phyloP scores from a whole-genome alignment of 2,329 filamentous ascomycete genomes.

The Fusarium newnesense region DNA sequence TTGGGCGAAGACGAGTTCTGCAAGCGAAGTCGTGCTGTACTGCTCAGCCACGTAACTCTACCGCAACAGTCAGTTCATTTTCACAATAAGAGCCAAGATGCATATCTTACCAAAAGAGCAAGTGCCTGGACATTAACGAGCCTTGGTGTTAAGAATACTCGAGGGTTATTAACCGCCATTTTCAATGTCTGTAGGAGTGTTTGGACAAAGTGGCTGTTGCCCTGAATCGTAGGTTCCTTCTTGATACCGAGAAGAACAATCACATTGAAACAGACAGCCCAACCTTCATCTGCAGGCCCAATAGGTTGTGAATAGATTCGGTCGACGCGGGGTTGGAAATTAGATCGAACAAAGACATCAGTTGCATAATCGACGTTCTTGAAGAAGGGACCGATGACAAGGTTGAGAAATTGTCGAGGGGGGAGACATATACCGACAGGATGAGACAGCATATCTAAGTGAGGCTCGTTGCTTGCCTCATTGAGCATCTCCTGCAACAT shows the following conservation, averaged over 20 bases:
- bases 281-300: conserved; percentile 37
- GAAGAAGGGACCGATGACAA: conserved; percentile 41
- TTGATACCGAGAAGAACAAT: conserved; percentile 41
- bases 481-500: conserved; percentile 39
- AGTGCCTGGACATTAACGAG: conserved; percentile 43
- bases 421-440: conserved; percentile 34
- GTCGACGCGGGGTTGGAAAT: conserved; percentile 39
- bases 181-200: conserved; percentile 40
- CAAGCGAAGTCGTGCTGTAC: conserved; percentile 39
- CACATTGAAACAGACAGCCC: conserved; percentile 42
- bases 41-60: conserved; percentile 43
- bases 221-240: conserved; percentile 36
- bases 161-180: conserved; percentile 43
- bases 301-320: conserved; percentile 38
- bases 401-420: conserved; percentile 41
- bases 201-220: conserved; percentile 40
- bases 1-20: conserved; percentile 42
- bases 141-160: conserved; percentile 41
- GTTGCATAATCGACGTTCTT: conserved; percentile 40
- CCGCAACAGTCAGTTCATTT: background rate
- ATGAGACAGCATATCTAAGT: conserved; percentile 35
- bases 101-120: conserved; percentile 35
- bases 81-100: too few relatives aligned
- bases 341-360: conserved; percentile 37
- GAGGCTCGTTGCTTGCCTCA: conserved; percentile 35